A percentile compares a stretch with the other conserved stretches of the same genome.
Evolutionary conservation across 23 red algal species (phyloP).

Genomic region (Cyanidioschyzon merolae): DNA sequence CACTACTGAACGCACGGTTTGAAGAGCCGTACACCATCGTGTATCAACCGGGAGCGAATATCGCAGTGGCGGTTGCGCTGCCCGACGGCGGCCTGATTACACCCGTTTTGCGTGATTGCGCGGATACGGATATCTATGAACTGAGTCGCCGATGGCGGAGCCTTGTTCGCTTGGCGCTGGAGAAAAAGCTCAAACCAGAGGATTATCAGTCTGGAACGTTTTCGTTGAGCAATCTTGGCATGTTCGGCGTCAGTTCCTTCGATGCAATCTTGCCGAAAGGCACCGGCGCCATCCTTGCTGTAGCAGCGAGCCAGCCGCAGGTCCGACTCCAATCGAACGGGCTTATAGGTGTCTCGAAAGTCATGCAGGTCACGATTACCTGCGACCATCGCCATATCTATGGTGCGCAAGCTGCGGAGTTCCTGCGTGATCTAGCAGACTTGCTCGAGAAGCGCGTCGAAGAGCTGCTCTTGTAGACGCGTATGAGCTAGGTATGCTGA

Average conservation of each 20-base stretch:
- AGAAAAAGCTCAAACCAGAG: conserved; percentile 63
- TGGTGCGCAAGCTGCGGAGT: conserved; percentile 73
- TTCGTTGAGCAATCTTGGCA: conserved; percentile 86
- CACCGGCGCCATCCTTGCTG: conserved; percentile 69
- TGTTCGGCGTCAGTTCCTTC: conserved; percentile 89
- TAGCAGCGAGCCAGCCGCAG: conserved; percentile 61
- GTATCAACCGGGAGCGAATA: conserved; percentile 56
- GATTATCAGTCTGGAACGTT: conserved; percentile 83
- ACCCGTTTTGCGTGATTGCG: conserved; percentile 58
- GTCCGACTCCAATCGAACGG: conserved; percentile 72
- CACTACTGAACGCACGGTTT: conserved; percentile 86
- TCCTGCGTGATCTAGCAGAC: conserved; percentile 68
- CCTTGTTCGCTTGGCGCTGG: conserved; percentile 65
- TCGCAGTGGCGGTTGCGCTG: conserved; percentile 88
- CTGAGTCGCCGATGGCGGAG: conserved; percentile 70
- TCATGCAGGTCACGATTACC: conserved; percentile 89
- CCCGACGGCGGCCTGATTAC: conserved; percentile 89
- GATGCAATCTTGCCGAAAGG: conserved; percentile 85
- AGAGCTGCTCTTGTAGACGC: conserved; percentile 32
- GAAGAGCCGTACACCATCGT: conserved; percentile 43
- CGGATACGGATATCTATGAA: conserved; percentile 68
- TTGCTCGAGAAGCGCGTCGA: conserved; percentile 64
- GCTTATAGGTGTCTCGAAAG: conserved; percentile 66
- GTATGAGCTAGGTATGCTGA: too few relatives aligned
- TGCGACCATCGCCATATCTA: conserved; percentile 94